Evolutionary conservation across 495 filamentous ascomycete genomes (phyloP).

Genomic region (Penicillium diatomitis): DNA sequence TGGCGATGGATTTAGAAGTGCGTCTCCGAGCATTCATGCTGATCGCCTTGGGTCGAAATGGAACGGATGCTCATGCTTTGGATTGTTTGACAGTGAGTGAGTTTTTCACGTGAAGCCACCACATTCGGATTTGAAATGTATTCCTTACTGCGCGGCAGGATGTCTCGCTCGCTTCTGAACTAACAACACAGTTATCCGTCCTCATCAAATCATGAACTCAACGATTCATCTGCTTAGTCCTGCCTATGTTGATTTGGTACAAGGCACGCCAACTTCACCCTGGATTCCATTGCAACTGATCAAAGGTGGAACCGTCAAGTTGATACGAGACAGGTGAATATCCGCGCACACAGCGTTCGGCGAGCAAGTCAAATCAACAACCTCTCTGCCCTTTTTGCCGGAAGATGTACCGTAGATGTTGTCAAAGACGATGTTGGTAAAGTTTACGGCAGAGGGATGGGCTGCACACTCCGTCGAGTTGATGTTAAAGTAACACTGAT

Average conservation of each 20-base stretch:
- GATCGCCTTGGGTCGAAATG: too few relatives aligned
- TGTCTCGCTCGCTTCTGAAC: too few relatives aligned
- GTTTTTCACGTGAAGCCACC: too few relatives aligned
- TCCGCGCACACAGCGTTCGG: conserved; percentile 45
- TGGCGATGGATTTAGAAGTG: too few relatives aligned
- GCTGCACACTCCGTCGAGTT: conserved; percentile 36
- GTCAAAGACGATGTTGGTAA: conserved; percentile 46
- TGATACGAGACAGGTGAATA: conserved; percentile 42
- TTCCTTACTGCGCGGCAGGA: too few relatives aligned
- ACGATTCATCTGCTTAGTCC: not conserved
- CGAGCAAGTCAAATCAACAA: conserved; percentile 43
- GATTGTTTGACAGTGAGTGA: too few relatives aligned
- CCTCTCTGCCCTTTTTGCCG: conserved; percentile 38
- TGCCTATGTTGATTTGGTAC: conserved; percentile 10
- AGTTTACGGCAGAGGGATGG: conserved; percentile 45
- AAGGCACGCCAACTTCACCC: conserved; percentile 41
- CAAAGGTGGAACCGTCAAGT: conserved; percentile 37
- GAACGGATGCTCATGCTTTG: too few relatives aligned
- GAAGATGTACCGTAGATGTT: conserved; percentile 47
- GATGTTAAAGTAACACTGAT: conserved; percentile 51
- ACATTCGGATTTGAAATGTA: too few relatives aligned
- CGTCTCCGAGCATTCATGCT: too few relatives aligned
- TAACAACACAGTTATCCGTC: not conserved
- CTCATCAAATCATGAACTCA: not conserved
- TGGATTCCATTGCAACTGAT: conserved; percentile 45